Conservation (phyloP, 768 basidiomycete genomes). For the Tulasnella sp. region DNA sequence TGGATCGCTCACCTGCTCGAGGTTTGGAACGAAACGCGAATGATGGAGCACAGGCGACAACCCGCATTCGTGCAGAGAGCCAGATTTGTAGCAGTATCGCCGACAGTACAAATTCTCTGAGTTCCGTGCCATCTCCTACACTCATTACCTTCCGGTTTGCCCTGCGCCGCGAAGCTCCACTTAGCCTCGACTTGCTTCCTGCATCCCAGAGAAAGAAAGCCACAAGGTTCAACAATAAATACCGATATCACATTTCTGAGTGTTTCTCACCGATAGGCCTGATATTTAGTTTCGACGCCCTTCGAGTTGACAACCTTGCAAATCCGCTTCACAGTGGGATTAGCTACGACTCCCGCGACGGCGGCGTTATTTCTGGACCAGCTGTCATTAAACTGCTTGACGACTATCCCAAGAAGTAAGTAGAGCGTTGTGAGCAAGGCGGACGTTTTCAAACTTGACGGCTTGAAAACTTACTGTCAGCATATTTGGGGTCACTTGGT, state of each 20-base stretch:
- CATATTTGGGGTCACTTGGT: background rate
- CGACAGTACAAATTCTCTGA: background rate
- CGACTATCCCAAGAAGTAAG: background rate
- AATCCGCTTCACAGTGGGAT: background rate
- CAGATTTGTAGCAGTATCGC: background rate
- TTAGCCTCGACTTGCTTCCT: background rate
- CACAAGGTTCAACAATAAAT: background rate
- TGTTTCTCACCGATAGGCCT: background rate
- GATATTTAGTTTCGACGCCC: background rate
- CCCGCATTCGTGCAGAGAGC: background rate
- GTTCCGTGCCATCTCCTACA: background rate
- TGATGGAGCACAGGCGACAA: background rate
- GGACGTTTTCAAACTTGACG: background rate
- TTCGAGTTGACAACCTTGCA: slow-evolving; percentile 2
- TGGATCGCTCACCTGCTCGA: background rate
- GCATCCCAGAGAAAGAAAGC: background rate
- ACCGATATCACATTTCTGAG: background rate
- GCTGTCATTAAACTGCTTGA: background rate
- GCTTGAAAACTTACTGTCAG: background rate
- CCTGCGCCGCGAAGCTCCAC: background rate
- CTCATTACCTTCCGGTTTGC: background rate
- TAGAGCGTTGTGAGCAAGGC: background rate
- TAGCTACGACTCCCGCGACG: no score
- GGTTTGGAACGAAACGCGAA: background rate
- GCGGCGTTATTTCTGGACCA: background rate